phyloP scores from a whole-genome alignment of 75 land plant genomes.

The Ceratopteris richardii region DNA sequence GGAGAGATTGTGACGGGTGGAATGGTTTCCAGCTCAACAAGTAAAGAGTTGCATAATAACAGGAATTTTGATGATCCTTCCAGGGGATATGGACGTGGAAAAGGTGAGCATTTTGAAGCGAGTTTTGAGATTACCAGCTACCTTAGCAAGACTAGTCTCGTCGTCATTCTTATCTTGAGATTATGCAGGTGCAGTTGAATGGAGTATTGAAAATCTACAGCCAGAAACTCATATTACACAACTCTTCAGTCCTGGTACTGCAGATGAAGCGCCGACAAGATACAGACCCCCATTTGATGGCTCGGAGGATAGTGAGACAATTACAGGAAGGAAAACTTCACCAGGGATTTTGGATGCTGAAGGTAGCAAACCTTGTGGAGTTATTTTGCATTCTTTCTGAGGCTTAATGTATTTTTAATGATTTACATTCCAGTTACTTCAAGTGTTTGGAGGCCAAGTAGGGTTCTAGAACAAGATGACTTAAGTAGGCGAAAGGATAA shows the following conservation, averaged over 20 bases:
- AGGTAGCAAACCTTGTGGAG: no score
- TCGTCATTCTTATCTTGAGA: no score
- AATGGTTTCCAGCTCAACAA: slow-evolving; percentile 42
- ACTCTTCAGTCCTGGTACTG: no score
- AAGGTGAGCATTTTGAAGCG: no score
- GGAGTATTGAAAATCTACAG: slow-evolving; percentile 9
- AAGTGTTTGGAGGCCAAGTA: slow-evolving; percentile 1
- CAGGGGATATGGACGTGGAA: slow-evolving; percentile 36
- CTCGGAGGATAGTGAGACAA: slow-evolving; percentile 16
- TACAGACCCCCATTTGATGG: not conserved
- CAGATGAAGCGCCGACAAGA: no score
- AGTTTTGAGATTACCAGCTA: no score
- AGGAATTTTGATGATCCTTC: slow-evolving; percentile 36
- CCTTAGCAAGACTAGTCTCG: no score
- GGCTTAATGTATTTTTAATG: no score
- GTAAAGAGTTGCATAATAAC: slow-evolving; percentile 46
- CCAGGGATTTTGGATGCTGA: no score
- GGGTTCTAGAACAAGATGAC: not conserved
- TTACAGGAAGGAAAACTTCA: no score
- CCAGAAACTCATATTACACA: no score
- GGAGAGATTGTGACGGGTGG: slow-evolving; percentile 89
- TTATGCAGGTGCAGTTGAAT: not conserved
- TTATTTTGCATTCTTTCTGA: no score
- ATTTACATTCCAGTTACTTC: not conserved
- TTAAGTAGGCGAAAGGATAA: not conserved